A percentile compares a stretch with the other conserved stretches of the same genome.
Conservation (phyloP, 2,329 filamentous ascomycete species). For the Tolypocladium cylindrosporum region DNA sequence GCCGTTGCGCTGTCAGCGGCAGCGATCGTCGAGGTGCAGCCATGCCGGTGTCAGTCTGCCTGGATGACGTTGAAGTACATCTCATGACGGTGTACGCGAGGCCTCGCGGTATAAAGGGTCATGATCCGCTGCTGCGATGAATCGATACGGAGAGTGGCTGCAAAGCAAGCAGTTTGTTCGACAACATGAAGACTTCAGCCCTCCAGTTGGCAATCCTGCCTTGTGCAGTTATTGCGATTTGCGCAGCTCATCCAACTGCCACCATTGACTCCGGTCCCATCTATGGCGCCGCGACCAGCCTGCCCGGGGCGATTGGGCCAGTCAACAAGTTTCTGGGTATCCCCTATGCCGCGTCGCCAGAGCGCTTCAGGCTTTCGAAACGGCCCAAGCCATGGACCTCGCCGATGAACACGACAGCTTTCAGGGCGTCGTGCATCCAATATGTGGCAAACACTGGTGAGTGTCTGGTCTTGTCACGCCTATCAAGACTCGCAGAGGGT, state of each 20-base stretch:
- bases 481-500: background rate
- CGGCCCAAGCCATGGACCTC: conserved; percentile 8
- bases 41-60: too few species aligned
- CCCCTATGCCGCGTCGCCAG: conserved; percentile 9
- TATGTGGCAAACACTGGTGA: conserved; percentile 8
- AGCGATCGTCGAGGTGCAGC: too few species aligned
- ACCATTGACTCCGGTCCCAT: conserved; percentile 9
- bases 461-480: background rate
- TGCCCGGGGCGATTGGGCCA: conserved; percentile 7
- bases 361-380: conserved; percentile 8
- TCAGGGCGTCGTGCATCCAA: conserved; percentile 10
- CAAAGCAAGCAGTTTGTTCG: too few species aligned
- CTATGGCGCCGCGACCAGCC: conserved; percentile 5
- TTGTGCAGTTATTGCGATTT: background rate
- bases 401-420: conserved; percentile 4
- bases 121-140: too few species aligned
- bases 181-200: too few species aligned
- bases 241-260: conserved; percentile 3
- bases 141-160: too few species aligned
- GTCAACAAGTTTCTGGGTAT: conserved; percentile 13
- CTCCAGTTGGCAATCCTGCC: background rate
- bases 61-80: too few species aligned
- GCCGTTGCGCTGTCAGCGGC: too few species aligned
- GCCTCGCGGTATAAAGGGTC: too few species aligned
- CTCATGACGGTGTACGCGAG: too few species aligned